Evolutionary conservation across 495 filamentous ascomycete species (phyloP), one percentile per base, ranked within the genome.

Genomic region (Lasiosphaeris hirsuta): DNA sequence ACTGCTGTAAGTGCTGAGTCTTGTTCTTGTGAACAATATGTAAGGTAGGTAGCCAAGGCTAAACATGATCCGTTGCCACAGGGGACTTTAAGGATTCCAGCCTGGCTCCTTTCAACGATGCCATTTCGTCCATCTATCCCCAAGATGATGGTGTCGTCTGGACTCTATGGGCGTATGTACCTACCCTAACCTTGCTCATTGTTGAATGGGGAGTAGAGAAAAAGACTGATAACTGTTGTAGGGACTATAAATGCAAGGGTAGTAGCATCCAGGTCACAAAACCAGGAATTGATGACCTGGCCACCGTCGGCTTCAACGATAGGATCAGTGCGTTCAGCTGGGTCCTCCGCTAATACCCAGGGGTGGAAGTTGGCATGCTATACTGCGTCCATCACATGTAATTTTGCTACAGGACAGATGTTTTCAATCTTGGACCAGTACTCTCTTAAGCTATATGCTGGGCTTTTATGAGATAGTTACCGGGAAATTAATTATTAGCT

Each of bases 221-320:
- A 30, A 30, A 46, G 17, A 39, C 23, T 47, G 14, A 53, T n/a
- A 9, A 4, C 1, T n/a, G 15, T 17, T 47, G 3, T 14, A 56
- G 53, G 53, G 10, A 56, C n/a, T 39, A 38, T 15, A 19, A 56
- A n/a, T 56, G 53, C 53, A 48, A 48, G 42, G 53, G 53, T 14
- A 19, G 10, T 1, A 18, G 42, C 5, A 33, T 56, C 6, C 15
- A 48, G 34, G 47, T 50, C 4, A 17, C 33, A 34, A n/a, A 13
- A 17, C 30, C 30, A 17, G 40, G 30, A 6, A 18, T 56, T 14
- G 53, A 56, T 6, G 15, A 56, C 9, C 44, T 56, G 7, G 43
- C 43, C 10, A 43, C 33, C 5, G 5, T 9, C 4, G 44, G 40
- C 13, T 56, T 56, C 35, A 56, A 56, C 17, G 53, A 56, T 19